These are phyloP conservation scores for Microcera coccophila DNA, from an alignment of 2,329 filamentous ascomycete species.

Conservation along the genomic window DNA sequence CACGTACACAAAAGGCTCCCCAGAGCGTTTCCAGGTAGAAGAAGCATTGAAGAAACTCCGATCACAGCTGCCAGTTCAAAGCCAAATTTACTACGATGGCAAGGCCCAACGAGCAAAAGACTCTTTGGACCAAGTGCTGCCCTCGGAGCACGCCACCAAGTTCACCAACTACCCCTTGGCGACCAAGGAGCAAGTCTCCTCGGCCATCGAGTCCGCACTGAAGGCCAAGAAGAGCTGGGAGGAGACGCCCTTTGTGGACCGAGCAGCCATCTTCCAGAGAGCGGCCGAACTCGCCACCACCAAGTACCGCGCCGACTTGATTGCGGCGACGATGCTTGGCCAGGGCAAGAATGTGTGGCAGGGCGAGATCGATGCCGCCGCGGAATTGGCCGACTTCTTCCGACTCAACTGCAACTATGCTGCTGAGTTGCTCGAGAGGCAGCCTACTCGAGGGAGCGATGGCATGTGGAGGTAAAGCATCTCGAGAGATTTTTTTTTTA, in stretches of 20 bases:
- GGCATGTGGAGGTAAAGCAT: constrained; percentile 28
- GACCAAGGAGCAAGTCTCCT: not conserved
- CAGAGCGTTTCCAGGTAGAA: constrained; percentile 14
- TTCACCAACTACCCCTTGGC: constrained; percentile 35
- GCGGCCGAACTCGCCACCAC: constrained; percentile 31
- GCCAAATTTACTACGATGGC: constrained; percentile 29
- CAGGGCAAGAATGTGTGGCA: constrained; percentile 41
- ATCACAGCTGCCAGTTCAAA: constrained; percentile 12
- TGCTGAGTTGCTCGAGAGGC: not conserved
- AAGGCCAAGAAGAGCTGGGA: constrained; percentile 32
- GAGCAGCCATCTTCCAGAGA: constrained; percentile 34
- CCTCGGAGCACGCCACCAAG: constrained; percentile 10
- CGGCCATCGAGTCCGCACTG: constrained; percentile 23
- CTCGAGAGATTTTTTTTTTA: no score
- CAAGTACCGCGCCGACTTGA: constrained; percentile 29
- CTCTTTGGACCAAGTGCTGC: constrained; percentile 16
- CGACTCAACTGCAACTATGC: constrained; percentile 7
- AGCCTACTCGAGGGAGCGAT: constrained; percentile 19
- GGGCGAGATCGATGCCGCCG: constrained; percentile 36
- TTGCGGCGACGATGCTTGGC: constrained; percentile 39
- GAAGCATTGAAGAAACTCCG: constrained; percentile 15
- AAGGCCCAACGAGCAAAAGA: constrained; percentile 24
- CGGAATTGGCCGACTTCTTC: constrained; percentile 37
- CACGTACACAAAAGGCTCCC: constrained; percentile 17
- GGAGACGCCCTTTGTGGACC: constrained; percentile 31